Conservation (phyloP, 306 rosid genomes). For the Quercus parvula region DNA sequence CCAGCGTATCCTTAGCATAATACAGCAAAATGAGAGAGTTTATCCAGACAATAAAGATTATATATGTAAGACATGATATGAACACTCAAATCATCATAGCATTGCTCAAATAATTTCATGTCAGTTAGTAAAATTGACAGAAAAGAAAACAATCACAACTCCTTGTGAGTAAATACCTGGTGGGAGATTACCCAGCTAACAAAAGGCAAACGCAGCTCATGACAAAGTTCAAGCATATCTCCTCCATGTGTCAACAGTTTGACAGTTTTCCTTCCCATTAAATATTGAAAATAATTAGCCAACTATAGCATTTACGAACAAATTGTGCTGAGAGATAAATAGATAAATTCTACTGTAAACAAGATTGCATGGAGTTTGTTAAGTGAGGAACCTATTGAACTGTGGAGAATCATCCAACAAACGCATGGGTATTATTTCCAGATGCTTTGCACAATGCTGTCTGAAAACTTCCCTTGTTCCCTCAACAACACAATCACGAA, state of each 20-base stretch:
- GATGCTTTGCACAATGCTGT: constrained; percentile 83
- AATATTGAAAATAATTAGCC: constrained; percentile 27
- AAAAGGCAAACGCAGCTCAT: constrained; percentile 86
- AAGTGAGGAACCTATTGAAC: constrained; percentile 61
- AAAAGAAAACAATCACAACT: constrained; percentile 8
- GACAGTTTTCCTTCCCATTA: constrained; percentile 70
- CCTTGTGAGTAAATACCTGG: constrained; percentile 52
- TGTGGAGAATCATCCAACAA: constrained; percentile 73
- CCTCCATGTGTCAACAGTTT: constrained; percentile 94
- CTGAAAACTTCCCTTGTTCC: constrained; percentile 65
- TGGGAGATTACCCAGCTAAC: constrained; percentile 66
- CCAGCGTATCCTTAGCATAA: neutral
- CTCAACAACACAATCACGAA: constrained; percentile 79
- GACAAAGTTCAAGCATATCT: constrained; percentile 90
- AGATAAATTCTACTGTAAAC: constrained; percentile 9
- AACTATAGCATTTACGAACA: constrained; percentile 10
- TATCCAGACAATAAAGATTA: neutral
- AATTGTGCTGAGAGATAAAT: constrained; percentile 11
- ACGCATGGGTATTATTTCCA: constrained; percentile 65
- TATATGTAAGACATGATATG: neutral
- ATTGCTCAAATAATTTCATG: constrained; percentile 8
- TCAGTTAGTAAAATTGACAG: neutral
- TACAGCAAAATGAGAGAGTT: neutral
- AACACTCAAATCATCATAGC: neutral
- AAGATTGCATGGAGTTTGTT: constrained; percentile 17